phyloP scores from a whole-genome alignment of 2,329 filamentous ascomycete species.

The Trichoderma atrobrunneum region DNA sequence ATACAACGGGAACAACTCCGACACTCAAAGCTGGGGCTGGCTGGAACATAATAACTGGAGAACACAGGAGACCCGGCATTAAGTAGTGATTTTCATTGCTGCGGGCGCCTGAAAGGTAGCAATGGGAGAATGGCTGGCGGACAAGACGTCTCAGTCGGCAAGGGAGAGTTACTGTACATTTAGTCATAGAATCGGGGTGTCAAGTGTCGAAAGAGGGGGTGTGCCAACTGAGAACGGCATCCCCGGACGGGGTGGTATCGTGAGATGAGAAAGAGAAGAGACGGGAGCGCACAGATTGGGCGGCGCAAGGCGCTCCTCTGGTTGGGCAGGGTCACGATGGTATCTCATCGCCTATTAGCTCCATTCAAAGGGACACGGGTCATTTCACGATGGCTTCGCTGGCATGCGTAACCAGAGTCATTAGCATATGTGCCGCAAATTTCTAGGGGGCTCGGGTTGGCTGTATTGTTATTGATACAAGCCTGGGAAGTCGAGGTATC shows the following conservation, averaged over 20 bases:
- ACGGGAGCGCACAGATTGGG: background rate
- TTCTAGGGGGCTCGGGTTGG: background rate
- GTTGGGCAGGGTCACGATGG: slow-evolving; percentile 12
- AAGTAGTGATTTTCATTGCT: slow-evolving; percentile 17
- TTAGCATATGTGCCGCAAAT: slow-evolving; percentile 14
- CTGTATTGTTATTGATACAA: background rate
- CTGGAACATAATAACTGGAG: slow-evolving; percentile 17
- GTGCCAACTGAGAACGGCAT: slow-evolving; percentile 2
- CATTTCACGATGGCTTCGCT: slow-evolving; percentile 21
- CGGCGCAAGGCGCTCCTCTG: background rate
- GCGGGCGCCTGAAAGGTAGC: background rate
- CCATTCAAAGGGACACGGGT: slow-evolving; percentile 7
- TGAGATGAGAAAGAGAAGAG: background rate
- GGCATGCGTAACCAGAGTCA: slow-evolving; percentile 18
- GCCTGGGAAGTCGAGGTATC: background rate
- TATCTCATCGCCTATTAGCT: slow-evolving; percentile 15
- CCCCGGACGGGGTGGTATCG: background rate
- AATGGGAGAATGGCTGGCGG: slow-evolving; percentile 17
- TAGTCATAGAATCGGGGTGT: slow-evolving; percentile 22
- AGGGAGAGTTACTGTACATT: slow-evolving; percentile 26
- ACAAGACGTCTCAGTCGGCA: slow-evolving; percentile 28
- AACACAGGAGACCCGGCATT: slow-evolving; percentile 9
- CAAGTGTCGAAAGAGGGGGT: slow-evolving; percentile 6
- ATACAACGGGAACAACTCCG: background rate
- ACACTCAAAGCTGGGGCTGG: background rate